A percentile compares a stretch with the other conserved stretches of the same genome.
These are phyloP conservation scores for Saccharomyces pastorianus DNA, from an alignment of 1,139 yeast genomes.

Conservation along the genomic window DNA sequence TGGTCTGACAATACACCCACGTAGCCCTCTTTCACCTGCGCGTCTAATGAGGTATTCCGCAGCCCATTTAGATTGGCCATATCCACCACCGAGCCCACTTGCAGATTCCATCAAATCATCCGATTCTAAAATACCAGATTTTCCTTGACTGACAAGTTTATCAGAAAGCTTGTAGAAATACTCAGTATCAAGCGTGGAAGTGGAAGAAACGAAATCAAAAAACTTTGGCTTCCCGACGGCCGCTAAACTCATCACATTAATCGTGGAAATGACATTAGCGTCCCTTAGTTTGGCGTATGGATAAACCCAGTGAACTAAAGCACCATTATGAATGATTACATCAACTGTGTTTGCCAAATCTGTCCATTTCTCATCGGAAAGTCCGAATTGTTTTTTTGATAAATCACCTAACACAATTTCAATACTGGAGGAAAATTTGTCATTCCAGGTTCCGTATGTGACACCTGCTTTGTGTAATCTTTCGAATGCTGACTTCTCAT, in stretches of 20 bases:
- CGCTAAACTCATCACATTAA: conserved; percentile 77
- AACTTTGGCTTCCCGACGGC: conserved; percentile 74
- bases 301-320: conserved; percentile 96
- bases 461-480: conserved; percentile 70
- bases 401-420: conserved; percentile 80
- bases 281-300: conserved; percentile 87
- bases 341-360: conserved; percentile 55
- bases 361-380: conserved; percentile 51
- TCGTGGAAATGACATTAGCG: conserved; percentile 84
- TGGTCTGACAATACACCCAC: conserved; percentile 87
- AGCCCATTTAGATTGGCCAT: conserved; percentile 97
- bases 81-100: conserved; percentile 78
- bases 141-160: conserved; percentile 53
- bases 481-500: conserved; percentile 58
- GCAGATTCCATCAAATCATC: conserved; percentile 80
- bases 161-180: conserved; percentile 75
- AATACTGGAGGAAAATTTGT: conserved; percentile 47
- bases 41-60: conserved; percentile 81
- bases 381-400: conserved; percentile 63
- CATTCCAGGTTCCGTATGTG: conserved; percentile 79
- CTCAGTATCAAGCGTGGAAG: conserved; percentile 83
- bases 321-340: conserved; percentile 91
- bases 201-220: conserved; percentile 89
- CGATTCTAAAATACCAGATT: conserved; percentile 65
- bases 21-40: conserved; percentile 81